Evolutionary conservation across 345 rosid species (phyloP).

Genomic region (Populus tremula): DNA sequence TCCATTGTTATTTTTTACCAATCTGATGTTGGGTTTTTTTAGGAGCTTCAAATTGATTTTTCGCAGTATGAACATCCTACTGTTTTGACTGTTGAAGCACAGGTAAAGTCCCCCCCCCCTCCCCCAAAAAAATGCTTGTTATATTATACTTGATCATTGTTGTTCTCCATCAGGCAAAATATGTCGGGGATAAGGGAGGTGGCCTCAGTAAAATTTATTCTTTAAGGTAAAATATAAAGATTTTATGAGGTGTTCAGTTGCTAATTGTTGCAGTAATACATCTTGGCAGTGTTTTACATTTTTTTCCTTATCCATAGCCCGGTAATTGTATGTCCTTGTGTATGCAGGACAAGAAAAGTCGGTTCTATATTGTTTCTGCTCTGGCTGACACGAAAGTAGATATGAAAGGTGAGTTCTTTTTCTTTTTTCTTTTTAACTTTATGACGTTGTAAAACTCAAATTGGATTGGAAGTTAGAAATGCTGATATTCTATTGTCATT

Average conservation of each 20-base stretch:
- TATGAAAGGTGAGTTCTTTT: conserved; percentile 56
- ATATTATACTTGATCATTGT: background rate
- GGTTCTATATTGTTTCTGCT: conserved; percentile 75
- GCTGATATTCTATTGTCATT: background rate
- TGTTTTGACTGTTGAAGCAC: conserved; percentile 85
- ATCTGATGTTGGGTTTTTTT: background rate
- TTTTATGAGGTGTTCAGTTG: background rate
- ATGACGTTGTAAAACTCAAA: background rate
- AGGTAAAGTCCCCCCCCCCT: conserved; percentile 33
- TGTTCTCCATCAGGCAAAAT: conserved; percentile 49
- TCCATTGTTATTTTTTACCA: background rate
- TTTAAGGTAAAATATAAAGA: conserved; percentile 55
- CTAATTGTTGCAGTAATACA: background rate
- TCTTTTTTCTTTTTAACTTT: background rate
- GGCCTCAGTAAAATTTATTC: conserved; percentile 77
- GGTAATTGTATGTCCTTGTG: conserved; percentile 11
- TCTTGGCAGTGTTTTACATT: background rate
- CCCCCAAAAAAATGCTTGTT: background rate
- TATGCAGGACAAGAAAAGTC: conserved; percentile 81
- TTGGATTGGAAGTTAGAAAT: background rate
- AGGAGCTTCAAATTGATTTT: conserved; percentile 81
- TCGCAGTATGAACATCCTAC: conserved; percentile 71
- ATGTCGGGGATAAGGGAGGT: conserved; percentile 63
- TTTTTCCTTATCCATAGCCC: background rate
- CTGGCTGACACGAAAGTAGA: conserved; percentile 74